These are phyloP conservation scores for Chalara sp. DNA, from an alignment of 2,329 filamentous ascomycete species.

Conservation along the genomic window DNA sequence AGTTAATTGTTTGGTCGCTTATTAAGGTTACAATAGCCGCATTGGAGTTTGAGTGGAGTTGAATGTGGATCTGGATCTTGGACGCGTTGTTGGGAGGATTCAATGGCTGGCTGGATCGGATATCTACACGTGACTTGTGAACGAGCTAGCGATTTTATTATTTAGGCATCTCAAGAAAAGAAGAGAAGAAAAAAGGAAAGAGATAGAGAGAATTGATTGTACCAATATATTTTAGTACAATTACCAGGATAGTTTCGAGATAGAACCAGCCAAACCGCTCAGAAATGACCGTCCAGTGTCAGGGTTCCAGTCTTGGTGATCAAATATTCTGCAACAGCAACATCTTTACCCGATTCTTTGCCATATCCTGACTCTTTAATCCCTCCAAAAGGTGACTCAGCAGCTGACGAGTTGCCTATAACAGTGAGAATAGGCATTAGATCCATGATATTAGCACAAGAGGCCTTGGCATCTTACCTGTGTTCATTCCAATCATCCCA, in stretches of 20 bases:
- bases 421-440: neutral
- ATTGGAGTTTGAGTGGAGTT: neutral
- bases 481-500: constrained; percentile 63
- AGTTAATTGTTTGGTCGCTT: neutral
- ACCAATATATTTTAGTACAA: neutral
- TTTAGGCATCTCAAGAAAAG: neutral
- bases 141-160: neutral
- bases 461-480: constrained; percentile 33
- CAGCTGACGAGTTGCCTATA: constrained; percentile 54
- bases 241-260: neutral
- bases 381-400: constrained; percentile 60
- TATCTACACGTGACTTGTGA: neutral
- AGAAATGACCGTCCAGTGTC: constrained; percentile 50
- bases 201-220: neutral
- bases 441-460: neutral
- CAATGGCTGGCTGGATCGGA: neutral
- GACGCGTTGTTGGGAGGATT: neutral
- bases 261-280: neutral
- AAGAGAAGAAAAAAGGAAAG: neutral
- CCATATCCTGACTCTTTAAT: constrained; percentile 64
- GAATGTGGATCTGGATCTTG: neutral
- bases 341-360: constrained; percentile 61
- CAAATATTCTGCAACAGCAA: constrained; percentile 55
- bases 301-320: constrained; percentile 61
- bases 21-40: neutral